Evolutionary conservation across 2,329 filamentous ascomycete species (phyloP).

Genomic region (Fusarium scirpi): DNA sequence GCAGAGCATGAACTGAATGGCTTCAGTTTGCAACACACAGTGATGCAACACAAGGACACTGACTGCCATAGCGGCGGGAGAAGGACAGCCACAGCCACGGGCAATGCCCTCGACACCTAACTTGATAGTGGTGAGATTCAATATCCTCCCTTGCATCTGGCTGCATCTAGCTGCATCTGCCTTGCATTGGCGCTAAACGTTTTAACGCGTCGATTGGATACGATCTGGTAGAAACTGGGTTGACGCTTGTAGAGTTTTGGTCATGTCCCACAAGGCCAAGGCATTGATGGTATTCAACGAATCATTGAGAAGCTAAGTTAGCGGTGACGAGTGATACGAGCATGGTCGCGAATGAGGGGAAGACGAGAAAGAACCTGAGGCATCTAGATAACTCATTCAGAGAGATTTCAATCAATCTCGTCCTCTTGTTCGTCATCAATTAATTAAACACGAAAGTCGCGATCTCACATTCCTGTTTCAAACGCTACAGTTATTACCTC

Average conservation of each 20-base stretch:
- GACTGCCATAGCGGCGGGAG: not conserved
- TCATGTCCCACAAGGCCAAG: conserved; percentile 37
- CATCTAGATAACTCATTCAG: not conserved
- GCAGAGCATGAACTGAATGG: not conserved
- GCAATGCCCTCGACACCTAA: not conserved
- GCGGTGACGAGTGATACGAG: conserved; percentile 31
- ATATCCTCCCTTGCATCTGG: conserved; percentile 40
- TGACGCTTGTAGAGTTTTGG: conserved; percentile 31
- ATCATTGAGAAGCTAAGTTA: conserved; percentile 27
- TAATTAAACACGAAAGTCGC: conserved; percentile 16
- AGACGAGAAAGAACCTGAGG: conserved; percentile 25
- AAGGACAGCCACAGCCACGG: not conserved
- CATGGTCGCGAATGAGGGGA: conserved; percentile 22
- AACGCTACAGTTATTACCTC: not conserved
- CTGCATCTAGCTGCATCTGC: conserved; percentile 1
- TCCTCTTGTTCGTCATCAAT: no score
- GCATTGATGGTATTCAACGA: conserved; percentile 14
- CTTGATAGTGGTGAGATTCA: conserved; percentile 3
- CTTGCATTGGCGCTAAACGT: conserved; percentile 25
- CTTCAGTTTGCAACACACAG: not conserved
- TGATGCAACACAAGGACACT: not conserved
- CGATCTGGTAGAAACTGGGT: conserved; percentile 10
- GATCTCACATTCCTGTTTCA: conserved; percentile 26
- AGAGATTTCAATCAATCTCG: no score
- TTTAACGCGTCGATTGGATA: conserved; percentile 43